Evolutionary conservation across 768 basidiomycete species (phyloP), one percentile per base, ranked within the genome.

Genomic region (Rhizopogon rudus): DNA sequence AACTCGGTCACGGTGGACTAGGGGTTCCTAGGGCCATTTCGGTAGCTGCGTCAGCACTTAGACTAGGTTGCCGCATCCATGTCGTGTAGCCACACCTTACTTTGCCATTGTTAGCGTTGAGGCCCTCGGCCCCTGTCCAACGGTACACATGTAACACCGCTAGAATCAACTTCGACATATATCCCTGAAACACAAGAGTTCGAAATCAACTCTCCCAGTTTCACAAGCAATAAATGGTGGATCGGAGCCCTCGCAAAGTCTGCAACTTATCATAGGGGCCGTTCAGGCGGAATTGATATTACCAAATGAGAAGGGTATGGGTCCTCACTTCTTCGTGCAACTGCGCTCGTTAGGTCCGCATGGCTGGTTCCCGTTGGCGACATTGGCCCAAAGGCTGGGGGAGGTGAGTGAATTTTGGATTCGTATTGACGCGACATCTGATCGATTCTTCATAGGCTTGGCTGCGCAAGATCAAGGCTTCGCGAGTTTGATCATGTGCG

Each of bases 161-260:
- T 91, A 17, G 89, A 91, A 66, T 91, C 89, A 0, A 91, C 86
- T 0, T 87, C 87, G 3, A 88, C 85, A 0, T 91, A 83, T 67
- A 70, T 86, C n/a, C 83, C 82, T 0, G 78, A 81, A 33, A 79
- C 81, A 0, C 67, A 77, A 52, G 83, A 88, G 64, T 91, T 91
- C 60, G 86, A 88, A 40, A 81, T 92, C 37, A 77, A 91, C 63
- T 87, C 87, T 1, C 89, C 90, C 0, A 84, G 84, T 0, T 60
- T 89, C 22, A 87, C 87, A 1, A 87, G 86, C 57, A 81, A 74
- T 58, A 92, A 91, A 65, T 92, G 88, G 88, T 92, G 89, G 90
- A 80, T 88, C 52, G 88, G 88, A 7, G 84, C 76, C 5, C 71
- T 88, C 13, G 88, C 82, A 0, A 84, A 82, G 70, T 86, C 83